Evolutionary conservation across 2,329 filamentous ascomycete genomes (phyloP), one percentile per base, ranked within the genome.

Genomic region (Mariannaea sp.): DNA sequence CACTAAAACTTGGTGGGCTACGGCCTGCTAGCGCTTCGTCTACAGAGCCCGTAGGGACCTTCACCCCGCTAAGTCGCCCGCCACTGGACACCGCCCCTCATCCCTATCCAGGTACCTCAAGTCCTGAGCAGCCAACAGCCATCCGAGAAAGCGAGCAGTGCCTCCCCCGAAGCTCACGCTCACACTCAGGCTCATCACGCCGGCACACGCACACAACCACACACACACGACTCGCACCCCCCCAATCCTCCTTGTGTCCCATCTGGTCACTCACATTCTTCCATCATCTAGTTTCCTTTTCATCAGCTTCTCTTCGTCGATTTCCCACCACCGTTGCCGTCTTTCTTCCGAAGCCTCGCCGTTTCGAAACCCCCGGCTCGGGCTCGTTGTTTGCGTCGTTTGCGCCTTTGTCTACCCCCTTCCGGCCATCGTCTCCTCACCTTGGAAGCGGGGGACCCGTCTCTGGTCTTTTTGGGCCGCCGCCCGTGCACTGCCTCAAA

Each of bases 401-500:
- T 44, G 51, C 9, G 41, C 46, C 20, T 43, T 41, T 51, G 56
- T 62, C 53, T 54, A n/a, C 36, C 62, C 60, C 53, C 54, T 65
- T 66, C 64, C 64, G 60, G 64, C 55, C 62, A 61, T 53, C 60
- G 53, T 56, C 59, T 53, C 50, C 53, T 64, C 53, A 50, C 55
- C 55, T 55, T 64, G 53, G 65, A 67, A 67, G 65, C 65, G 65
- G 65, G 65, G 65, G 62, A 62, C 57, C 61, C 52, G 61, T 56
- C 55, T 62, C 61, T 62, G 56, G 51, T 61, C 59, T 61, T 62
- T n/a, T 58, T 61, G 55, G 62, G 57, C 55, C 58, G 55, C 60
- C 57, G 61, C 64, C 64, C 62, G 65, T 67, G 65, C 65, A 67
- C 65, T 66, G 65, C 65, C 65, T 67, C 65, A 67, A 65, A 63